These are phyloP conservation scores for Amauroascus niger DNA, from an alignment of 2,329 filamentous ascomycete genomes.

Conservation along the genomic window DNA sequence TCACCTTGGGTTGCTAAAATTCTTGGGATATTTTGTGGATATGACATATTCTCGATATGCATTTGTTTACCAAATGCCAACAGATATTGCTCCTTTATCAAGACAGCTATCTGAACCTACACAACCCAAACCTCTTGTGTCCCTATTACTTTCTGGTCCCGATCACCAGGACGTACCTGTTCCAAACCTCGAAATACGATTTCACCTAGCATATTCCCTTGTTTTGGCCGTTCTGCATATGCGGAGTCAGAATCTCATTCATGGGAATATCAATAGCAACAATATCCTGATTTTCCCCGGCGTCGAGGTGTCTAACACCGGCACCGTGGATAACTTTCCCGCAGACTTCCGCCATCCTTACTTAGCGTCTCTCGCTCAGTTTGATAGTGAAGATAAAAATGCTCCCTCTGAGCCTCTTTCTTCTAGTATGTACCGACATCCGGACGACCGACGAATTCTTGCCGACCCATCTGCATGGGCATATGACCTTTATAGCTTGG, in stretches of 20 bases:
- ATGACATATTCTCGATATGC: conserved; percentile 49
- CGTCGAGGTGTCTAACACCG: conserved; percentile 28
- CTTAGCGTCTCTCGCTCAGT: conserved; percentile 51
- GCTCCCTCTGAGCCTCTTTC: conserved; percentile 37
- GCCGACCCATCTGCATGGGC: conserved; percentile 34
- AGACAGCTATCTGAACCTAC: conserved; percentile 32
- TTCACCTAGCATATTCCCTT: conserved; percentile 51
- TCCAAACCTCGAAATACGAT: conserved; percentile 53
- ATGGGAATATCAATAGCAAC: conserved; percentile 56
- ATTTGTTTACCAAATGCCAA: conserved; percentile 51
- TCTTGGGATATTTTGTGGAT: conserved; percentile 47
- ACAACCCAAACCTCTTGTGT: conserved; percentile 35
- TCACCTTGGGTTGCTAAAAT: conserved; percentile 35
- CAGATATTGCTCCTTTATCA: conserved; percentile 38
- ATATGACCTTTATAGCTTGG: conserved; percentile 53
- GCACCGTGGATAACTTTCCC: conserved; percentile 8
- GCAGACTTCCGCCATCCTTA: conserved; percentile 46
- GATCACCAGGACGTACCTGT: conserved; percentile 34
- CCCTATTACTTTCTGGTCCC: conserved; percentile 35
- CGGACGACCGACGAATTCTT: conserved; percentile 37
- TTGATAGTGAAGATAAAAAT: conserved; percentile 43
- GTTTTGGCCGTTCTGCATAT: conserved; percentile 48
- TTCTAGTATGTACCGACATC: conserved; percentile 53
- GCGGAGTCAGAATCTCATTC: conserved; percentile 47
- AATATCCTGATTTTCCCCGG: conserved; percentile 51